Conservation (phyloP, 2,329 filamentous ascomycete genomes). For the Phyllosticta citrichinensis region DNA sequence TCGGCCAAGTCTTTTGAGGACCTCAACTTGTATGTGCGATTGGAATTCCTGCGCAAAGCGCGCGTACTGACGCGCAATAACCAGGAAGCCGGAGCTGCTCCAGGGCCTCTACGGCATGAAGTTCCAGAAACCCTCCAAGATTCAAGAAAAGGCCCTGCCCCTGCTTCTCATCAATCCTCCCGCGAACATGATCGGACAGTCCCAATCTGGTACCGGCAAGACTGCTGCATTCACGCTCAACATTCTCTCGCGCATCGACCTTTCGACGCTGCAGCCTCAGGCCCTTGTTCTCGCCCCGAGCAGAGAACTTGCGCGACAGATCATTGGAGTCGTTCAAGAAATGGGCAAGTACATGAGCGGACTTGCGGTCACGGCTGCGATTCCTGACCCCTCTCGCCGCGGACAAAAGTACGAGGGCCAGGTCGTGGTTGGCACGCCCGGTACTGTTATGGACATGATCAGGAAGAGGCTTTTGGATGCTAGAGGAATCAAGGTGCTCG, state of each 20-base stretch:
- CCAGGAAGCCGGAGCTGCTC: constrained; percentile 41
- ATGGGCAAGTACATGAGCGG: constrained; percentile 78
- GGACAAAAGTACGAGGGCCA: constrained; percentile 61
- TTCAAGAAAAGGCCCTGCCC: constrained; percentile 89
- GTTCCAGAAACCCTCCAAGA: constrained; percentile 94
- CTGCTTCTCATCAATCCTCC: constrained; percentile 81
- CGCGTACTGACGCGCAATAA: neutral
- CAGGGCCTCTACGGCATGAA: constrained; percentile 71
- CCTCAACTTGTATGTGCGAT: constrained; percentile 63
- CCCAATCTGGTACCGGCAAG: constrained; percentile 98
- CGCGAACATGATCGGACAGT: constrained; percentile 91
- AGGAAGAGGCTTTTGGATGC: constrained; percentile 65
- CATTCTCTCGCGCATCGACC: constrained; percentile 76
- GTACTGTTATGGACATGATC: constrained; percentile 82
- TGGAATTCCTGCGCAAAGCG: neutral
- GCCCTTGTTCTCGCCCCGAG: constrained; percentile 84
- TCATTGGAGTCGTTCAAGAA: constrained; percentile 69
- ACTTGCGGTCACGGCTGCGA: constrained; percentile 67
- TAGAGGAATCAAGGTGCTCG: constrained; percentile 65
- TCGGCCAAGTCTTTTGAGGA: constrained; percentile 79
- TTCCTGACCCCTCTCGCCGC: constrained; percentile 65
- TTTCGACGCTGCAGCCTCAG: constrained; percentile 62
- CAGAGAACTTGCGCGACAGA: constrained; percentile 89
- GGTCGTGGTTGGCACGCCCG: constrained; percentile 85
- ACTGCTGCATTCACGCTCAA: constrained; percentile 94